A percentile compares a stretch with the other conserved stretches of the same genome.
Evolutionary conservation across 768 basidiomycete genomes (phyloP).

Genomic region (Austroboletus eburneus): DNA sequence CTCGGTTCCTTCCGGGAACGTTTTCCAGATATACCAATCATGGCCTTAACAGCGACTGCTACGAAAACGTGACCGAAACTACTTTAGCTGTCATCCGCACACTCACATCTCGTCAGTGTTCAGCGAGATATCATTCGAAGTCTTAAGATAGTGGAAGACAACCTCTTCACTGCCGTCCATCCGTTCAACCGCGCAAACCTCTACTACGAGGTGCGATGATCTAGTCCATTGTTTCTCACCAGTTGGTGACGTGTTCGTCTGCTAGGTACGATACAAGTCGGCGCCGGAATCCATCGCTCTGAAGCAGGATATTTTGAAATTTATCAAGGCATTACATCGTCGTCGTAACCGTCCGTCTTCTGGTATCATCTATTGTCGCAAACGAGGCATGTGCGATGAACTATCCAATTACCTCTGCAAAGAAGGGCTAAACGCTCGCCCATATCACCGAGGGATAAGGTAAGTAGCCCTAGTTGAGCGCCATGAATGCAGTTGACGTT

Average conservation of each 20-base stretch:
- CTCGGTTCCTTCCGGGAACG: constrained; percentile 66
- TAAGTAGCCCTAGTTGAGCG: constrained; percentile 29
- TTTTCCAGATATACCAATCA: constrained; percentile 72
- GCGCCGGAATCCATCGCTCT: constrained; percentile 47
- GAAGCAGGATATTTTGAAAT: constrained; percentile 64
- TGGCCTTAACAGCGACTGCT: constrained; percentile 85
- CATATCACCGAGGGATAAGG: constrained; percentile 74
- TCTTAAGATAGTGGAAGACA: constrained; percentile 53
- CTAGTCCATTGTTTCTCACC: neutral
- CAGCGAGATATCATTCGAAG: constrained; percentile 68
- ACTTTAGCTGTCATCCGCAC: neutral
- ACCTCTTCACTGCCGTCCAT: constrained; percentile 61
- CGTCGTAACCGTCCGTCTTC: constrained; percentile 57
- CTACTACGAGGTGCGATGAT: constrained; percentile 64
- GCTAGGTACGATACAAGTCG: constrained; percentile 60
- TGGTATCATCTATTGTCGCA: constrained; percentile 80
- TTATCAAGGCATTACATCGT: constrained; percentile 58
- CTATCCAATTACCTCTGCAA: constrained; percentile 59
- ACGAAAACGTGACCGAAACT: constrained; percentile 53
- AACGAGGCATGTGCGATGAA: constrained; percentile 60
- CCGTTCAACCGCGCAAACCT: constrained; percentile 80
- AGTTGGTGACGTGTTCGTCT: neutral
- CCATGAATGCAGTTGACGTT: neutral
- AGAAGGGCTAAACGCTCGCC: constrained; percentile 61
- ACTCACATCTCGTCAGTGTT: constrained; percentile 44